A percentile compares a stretch with the other conserved stretches of the same genome.
These are phyloP conservation scores for Cymodocea nodosa DNA, from an alignment of 116 monocot species.

Conservation along the genomic window DNA sequence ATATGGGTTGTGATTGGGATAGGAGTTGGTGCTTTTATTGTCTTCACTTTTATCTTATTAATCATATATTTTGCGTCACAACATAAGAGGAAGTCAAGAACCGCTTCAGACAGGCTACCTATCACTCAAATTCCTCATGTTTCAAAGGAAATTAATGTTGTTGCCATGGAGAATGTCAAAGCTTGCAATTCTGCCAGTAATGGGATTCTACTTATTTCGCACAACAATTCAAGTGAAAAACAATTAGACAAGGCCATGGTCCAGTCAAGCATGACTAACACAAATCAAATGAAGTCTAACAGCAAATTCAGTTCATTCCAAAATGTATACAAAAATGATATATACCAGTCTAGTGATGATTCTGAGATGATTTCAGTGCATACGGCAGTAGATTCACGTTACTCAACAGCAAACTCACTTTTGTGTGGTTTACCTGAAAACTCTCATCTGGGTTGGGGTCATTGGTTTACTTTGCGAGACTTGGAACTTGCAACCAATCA, in stretches of 20 bases:
- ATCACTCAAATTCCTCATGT: slow-evolving; percentile 45
- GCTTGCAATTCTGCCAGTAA: slow-evolving; percentile 27
- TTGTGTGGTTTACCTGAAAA: slow-evolving; percentile 61
- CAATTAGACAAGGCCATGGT: slow-evolving; percentile 28
- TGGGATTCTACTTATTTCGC: slow-evolving; percentile 22
- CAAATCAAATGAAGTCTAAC: slow-evolving; percentile 18
- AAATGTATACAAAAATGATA: slow-evolving; percentile 26
- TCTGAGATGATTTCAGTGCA: slow-evolving; percentile 19
- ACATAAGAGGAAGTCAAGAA: slow-evolving; percentile 32
- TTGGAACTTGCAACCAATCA: slow-evolving; percentile 57
- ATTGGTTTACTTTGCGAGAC: slow-evolving; percentile 86
- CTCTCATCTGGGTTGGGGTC: slow-evolving; percentile 80
- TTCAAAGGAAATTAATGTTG: slow-evolving; percentile 78
- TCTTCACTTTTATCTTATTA: slow-evolving; percentile 31
- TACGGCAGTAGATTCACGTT: slow-evolving; percentile 22
- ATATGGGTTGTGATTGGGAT: slow-evolving; percentile 68
- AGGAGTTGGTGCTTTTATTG: slow-evolving; percentile 42
- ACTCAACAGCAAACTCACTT: slow-evolving; percentile 52
- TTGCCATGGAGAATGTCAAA: slow-evolving; percentile 36
- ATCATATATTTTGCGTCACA: slow-evolving; percentile 28
- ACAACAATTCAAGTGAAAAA: slow-evolving; percentile 24
- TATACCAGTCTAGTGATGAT: slow-evolving; percentile 40
- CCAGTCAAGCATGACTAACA: slow-evolving; percentile 7
- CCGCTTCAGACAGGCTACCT: slow-evolving; percentile 21
- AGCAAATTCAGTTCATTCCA: slow-evolving; percentile 46